Conservation (phyloP, 1,139 yeast genomes). For the Martiniozyma asiatica region DNA sequence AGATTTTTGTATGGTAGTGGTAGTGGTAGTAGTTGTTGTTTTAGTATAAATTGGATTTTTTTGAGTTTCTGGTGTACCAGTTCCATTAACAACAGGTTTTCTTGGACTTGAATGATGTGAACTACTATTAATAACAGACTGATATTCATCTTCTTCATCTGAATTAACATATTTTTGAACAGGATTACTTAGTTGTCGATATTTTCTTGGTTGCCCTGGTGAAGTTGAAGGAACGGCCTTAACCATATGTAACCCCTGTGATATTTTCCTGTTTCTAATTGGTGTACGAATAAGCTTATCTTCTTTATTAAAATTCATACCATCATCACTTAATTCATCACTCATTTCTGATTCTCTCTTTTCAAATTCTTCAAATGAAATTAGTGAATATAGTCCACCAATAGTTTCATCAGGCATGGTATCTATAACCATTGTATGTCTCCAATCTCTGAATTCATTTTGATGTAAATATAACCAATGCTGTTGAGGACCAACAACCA, state of each 20-base stretch:
- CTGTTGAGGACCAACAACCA: constrained; percentile 99
- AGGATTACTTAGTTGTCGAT: constrained; percentile 18
- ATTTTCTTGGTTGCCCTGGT: constrained; percentile 94
- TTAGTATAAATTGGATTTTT: constrained; percentile 17
- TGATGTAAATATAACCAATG: constrained; percentile 97
- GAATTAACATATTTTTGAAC: constrained; percentile 20
- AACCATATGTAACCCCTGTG: constrained; percentile 50
- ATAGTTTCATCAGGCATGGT: constrained; percentile 57
- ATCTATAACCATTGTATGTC: constrained; percentile 80
- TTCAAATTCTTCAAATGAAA: constrained; percentile 43
- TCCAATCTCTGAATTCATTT: constrained; percentile 92
- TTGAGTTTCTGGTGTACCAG: constrained; percentile 8
- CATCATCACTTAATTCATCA: constrained; percentile 17
- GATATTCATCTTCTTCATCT: constrained; percentile 24
- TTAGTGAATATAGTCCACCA: constrained; percentile 68
- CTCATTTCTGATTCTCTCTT: constrained; percentile 31
- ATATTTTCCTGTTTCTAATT: constrained; percentile 54
- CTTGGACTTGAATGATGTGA: constrained; percentile 8
- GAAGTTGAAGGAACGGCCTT: constrained; percentile 82
- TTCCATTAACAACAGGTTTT: constrained; percentile 11
- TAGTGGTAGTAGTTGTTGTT: constrained; percentile 23
- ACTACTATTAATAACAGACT: constrained; percentile 15
- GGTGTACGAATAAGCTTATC: constrained; percentile 51
- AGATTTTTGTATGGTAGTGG: constrained; percentile 18
- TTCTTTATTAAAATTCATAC: constrained; percentile 12